Evolutionary conservation across 495 filamentous ascomycete species (phyloP).

Genomic region (Lasiosphaeria miniovina): DNA sequence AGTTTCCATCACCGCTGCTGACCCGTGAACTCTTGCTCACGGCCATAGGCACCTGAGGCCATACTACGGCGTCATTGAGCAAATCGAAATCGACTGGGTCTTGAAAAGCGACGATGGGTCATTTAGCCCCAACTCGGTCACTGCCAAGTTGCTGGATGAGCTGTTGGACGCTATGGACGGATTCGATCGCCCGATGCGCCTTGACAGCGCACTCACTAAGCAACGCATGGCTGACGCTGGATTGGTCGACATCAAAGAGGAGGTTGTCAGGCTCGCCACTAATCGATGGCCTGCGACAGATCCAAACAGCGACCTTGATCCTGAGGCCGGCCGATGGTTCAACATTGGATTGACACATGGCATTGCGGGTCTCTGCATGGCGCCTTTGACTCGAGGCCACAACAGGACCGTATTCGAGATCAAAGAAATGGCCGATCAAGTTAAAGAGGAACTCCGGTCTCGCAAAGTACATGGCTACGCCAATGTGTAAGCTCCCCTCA

Average conservation of each 20-base stretch:
- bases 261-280: slow-evolving; percentile 67
- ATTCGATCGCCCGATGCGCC: slow-evolving; percentile 60
- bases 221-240: slow-evolving; percentile 64
- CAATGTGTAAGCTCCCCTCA: slow-evolving; percentile 59
- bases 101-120: slow-evolving; percentile 73
- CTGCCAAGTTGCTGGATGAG: slow-evolving; percentile 65
- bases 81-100: slow-evolving; percentile 85
- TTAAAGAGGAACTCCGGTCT: slow-evolving; percentile 66
- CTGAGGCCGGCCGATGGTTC: slow-evolving; percentile 67
- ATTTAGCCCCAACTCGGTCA: slow-evolving; percentile 45
- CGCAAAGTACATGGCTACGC: slow-evolving; percentile 64
- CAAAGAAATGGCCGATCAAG: slow-evolving; percentile 56
- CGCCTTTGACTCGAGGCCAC: slow-evolving; percentile 66
- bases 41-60: slow-evolving; percentile 69
- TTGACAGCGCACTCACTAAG: slow-evolving; percentile 61
- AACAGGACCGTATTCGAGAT: slow-evolving; percentile 67
- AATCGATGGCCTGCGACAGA: slow-evolving; percentile 75
- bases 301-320: slow-evolving; percentile 58
- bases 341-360: slow-evolving; percentile 71
- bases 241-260: slow-evolving; percentile 80
- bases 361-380: slow-evolving; percentile 70
- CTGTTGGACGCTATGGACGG: slow-evolving; percentile 68
- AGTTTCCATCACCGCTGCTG: slow-evolving; percentile 18
- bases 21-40: slow-evolving; percentile 12
- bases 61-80: slow-evolving; percentile 73